These are phyloP conservation scores for Diaporthe australafricana DNA, from an alignment of 2,329 filamentous ascomycete genomes.

Conservation along the genomic window DNA sequence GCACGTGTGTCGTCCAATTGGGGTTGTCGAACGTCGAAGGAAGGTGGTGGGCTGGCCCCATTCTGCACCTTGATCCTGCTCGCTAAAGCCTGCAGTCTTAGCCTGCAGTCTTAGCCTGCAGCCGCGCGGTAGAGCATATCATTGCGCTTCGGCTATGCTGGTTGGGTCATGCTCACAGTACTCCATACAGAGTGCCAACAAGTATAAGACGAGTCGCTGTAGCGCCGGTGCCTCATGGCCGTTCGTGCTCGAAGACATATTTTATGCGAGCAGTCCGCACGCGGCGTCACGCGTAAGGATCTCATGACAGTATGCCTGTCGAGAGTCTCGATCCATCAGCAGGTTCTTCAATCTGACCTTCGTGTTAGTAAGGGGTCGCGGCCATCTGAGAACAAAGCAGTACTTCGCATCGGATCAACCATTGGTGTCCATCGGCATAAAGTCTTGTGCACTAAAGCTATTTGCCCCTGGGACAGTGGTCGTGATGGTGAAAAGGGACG, in stretches of 20 bases:
- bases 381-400: background rate
- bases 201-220: background rate
- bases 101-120: conserved; percentile 4
- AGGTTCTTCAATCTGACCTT: background rate
- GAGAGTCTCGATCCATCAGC: background rate
- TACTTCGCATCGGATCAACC: background rate
- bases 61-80: conserved; percentile 22
- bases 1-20: conserved; percentile 18
- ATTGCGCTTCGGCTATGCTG: background rate
- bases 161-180: background rate
- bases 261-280: background rate
- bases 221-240: background rate
- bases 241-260: background rate
- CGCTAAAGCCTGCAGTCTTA: background rate
- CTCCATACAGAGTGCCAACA: background rate
- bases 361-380: background rate
- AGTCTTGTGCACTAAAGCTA: background rate
- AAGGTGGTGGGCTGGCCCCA: conserved; percentile 11
- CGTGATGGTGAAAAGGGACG: background rate
- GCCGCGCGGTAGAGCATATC: conserved; percentile 25
- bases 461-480: background rate
- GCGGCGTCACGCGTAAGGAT: background rate
- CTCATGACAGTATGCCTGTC: background rate
- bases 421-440: background rate
- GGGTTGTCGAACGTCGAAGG: background rate